Percentiles rank a stretch among this genome's conserved stretches.
These are phyloP conservation scores for Sinapis alba DNA, from an alignment of 441 rosid species.

Conservation along the genomic window DNA sequence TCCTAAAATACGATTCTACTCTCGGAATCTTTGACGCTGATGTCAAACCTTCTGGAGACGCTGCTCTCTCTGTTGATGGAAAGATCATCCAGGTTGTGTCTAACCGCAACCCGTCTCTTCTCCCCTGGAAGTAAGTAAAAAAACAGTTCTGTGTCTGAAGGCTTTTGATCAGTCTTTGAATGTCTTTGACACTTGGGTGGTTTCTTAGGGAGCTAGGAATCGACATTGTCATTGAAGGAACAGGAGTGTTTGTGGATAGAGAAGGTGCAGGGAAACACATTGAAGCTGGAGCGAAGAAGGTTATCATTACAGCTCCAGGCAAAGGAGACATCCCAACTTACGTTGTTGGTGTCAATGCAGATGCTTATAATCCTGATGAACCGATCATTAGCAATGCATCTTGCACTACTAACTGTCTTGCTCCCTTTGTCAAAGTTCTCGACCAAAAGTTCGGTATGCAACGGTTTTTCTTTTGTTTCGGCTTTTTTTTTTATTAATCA, in stretches of 20 bases:
- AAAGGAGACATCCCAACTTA: slow-evolving; percentile 89
- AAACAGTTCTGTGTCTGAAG: not conserved
- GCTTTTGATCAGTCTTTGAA: not conserved
- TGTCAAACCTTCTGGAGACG: slow-evolving; percentile 70
- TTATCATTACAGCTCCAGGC: slow-evolving; percentile 86
- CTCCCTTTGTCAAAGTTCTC: slow-evolving; percentile 94
- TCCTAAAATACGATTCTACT: slow-evolving; percentile 88
- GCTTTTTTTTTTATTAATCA: slow-evolving; percentile 40
- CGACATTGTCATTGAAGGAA: slow-evolving; percentile 89
- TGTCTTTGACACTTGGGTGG: not conserved
- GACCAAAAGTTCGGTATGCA: slow-evolving; percentile 85
- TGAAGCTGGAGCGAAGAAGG: slow-evolving; percentile 92
- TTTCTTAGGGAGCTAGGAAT: slow-evolving; percentile 63
- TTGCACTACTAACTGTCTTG: slow-evolving; percentile 95
- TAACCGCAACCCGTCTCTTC: slow-evolving; percentile 64
- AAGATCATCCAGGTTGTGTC: slow-evolving; percentile 82
- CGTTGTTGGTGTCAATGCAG: too few relatives aligned
- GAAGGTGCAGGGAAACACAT: slow-evolving; percentile 93
- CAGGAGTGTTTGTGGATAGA: slow-evolving; percentile 85
- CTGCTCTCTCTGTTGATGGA: slow-evolving; percentile 83
- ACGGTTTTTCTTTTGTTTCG: slow-evolving; percentile 56
- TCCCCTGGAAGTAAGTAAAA: slow-evolving; percentile 78
- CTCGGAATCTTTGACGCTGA: slow-evolving; percentile 87
- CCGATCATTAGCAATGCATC: slow-evolving; percentile 94
- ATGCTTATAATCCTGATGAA: slow-evolving; percentile 65